Evolutionary conservation across 345 rosid species (phyloP), one percentile per base, ranked within the genome.

Genomic region (Acer yangbiense): DNA sequence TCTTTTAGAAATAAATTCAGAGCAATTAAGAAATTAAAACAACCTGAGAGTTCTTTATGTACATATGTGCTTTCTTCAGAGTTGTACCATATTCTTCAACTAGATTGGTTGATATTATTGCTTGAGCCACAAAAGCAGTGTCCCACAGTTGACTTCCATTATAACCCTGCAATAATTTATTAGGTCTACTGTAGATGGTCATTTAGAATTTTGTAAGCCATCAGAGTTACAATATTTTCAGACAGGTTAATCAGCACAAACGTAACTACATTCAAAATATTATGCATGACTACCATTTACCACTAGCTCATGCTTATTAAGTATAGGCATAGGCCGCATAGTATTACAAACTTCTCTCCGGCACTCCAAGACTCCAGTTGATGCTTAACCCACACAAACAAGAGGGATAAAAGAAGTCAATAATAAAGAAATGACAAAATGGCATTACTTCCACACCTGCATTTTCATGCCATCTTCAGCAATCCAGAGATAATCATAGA

Each of bases 401-500:
- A 60, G 35, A 46, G 11, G 27, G 21, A 21, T 17, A 39, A 20
- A 71, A 14, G 21, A 29, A 32, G 41, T 71, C 58, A 55, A 61
- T 23, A 71, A n/a, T n/a, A 7, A 29, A 1, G 7, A 3, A 61
- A 27, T 17, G 54, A 60, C 8, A 78, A 13, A 27, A 50, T 71
- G 57, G 20, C 46, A 78, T 44, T 70, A 78, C 63, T 54, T 71
- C 44, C 29, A 32, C 69, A 90, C 98, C 99, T 94, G 97, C 98
- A 96, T 90, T 91, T 96, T 96, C 99, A 94, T 92, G 80, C 99
- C 99, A 89, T 96, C 99, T 89, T 96, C 98, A 71, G 99, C 98
- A 77, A 94, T 5, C 99, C 99, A 96, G 55, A 96, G 86, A 80
- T 85, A 94, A 82, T 96, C 99, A 79, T 89, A 35, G 71, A 96